phyloP scores from a whole-genome alignment of 441 rosid genomes.

The Croton laevigatus region DNA sequence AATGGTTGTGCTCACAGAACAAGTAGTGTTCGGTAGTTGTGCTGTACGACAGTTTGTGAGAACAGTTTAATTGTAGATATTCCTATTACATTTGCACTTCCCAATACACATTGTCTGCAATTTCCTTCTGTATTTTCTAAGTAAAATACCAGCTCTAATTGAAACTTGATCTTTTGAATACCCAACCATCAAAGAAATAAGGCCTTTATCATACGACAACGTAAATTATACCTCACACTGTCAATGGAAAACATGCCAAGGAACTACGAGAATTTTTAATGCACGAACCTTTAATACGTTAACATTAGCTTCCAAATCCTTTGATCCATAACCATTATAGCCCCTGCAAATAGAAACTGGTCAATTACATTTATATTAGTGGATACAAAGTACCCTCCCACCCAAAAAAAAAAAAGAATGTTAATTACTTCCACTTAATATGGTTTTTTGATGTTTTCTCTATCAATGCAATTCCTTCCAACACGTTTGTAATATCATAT shows the following conservation, averaged over 20 bases:
- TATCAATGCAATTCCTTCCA: constrained; percentile 79
- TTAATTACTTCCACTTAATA: constrained; percentile 72
- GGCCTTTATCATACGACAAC: background rate
- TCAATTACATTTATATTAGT: constrained; percentile 19
- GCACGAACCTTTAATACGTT: constrained; percentile 46
- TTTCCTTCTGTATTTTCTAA: background rate
- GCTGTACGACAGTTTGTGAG: background rate
- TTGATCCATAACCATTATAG: constrained; percentile 43
- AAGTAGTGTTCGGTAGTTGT: background rate
- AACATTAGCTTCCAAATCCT: constrained; percentile 42
- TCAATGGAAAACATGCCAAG: background rate
- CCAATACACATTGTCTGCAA: background rate
- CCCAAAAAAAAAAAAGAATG: constrained; percentile 9
- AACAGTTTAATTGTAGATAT: background rate
- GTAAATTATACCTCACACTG: background rate
- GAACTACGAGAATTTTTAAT: background rate
- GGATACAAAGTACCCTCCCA: background rate
- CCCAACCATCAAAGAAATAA: background rate
- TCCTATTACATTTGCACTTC: background rate
- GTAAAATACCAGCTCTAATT: background rate
- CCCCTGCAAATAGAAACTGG: constrained; percentile 46
- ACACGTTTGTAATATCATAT: constrained; percentile 88
- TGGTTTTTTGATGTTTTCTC: constrained; percentile 88
- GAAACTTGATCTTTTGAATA: background rate
- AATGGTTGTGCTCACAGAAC: background rate